These are phyloP conservation scores for Anethum foeniculum DNA, from an alignment of 140 eudicot genomes.

Conservation along the genomic window DNA sequence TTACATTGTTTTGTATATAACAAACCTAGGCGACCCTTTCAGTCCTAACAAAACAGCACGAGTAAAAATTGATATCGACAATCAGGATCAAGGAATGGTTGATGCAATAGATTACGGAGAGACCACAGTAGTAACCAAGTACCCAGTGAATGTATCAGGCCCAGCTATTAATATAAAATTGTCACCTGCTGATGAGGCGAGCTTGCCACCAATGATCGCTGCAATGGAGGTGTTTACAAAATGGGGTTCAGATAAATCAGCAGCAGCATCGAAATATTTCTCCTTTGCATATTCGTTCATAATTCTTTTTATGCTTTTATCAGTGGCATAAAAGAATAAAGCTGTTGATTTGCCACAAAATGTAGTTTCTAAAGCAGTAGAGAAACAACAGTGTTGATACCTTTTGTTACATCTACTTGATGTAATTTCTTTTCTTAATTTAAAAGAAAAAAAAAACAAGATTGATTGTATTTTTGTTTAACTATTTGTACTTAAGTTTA, in stretches of 20 bases:
- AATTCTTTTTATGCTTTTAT: neutral
- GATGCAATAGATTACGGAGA: neutral
- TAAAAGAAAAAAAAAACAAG: too few species aligned
- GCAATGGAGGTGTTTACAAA: constrained; percentile 11
- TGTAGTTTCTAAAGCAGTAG: neutral
- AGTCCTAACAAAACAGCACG: neutral
- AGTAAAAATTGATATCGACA: neutral
- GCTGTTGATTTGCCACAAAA: neutral
- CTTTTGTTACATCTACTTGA: neutral
- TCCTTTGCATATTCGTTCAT: neutral
- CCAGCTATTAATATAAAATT: neutral
- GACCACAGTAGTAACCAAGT: constrained; percentile 3
- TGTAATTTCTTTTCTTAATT: too few species aligned
- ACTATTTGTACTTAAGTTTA: too few species aligned
- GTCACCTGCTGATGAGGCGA: neutral
- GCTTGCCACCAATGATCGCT: constrained; percentile 7
- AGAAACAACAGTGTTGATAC: neutral
- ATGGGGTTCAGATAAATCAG: neutral
- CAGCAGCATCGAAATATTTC: neutral
- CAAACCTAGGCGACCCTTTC: neutral
- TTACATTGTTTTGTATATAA: constrained; percentile 8
- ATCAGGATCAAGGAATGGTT: neutral
- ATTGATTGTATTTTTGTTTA: too few species aligned
- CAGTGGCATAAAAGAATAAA: neutral
- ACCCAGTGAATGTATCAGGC: constrained; percentile 2